These are phyloP conservation scores for Trametes cubensis DNA, from an alignment of 768 basidiomycete genomes.

Conservation along the genomic window DNA sequence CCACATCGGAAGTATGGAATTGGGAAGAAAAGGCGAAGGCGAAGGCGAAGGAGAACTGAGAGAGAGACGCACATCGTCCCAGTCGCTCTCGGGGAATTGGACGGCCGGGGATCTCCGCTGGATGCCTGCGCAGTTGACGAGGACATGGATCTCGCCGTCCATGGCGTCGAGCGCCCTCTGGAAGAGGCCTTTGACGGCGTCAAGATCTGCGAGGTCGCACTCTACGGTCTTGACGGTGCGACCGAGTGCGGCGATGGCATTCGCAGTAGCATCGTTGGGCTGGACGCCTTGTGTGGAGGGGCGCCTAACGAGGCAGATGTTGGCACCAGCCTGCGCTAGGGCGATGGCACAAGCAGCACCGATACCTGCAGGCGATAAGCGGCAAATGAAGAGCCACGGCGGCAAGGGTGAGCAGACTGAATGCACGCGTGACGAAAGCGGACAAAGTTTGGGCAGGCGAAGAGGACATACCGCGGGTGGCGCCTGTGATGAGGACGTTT, in stretches of 20 bases:
- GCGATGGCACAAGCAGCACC: constrained; percentile 58
- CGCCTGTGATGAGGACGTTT: constrained; percentile 80
- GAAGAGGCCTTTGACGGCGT: constrained; percentile 52
- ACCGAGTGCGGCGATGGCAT: constrained; percentile 42
- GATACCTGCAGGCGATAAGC: constrained; percentile 44
- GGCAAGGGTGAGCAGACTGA: neutral
- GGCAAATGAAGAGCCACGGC: constrained; percentile 8
- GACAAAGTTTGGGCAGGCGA: constrained; percentile 12
- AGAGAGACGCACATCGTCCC: constrained; percentile 62
- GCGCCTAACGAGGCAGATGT: constrained; percentile 52
- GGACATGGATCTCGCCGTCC: constrained; percentile 59
- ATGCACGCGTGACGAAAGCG: neutral
- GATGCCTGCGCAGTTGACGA: constrained; percentile 73
- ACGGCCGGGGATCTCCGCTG: constrained; percentile 62
- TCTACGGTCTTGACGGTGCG: constrained; percentile 46
- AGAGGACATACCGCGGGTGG: constrained; percentile 59
- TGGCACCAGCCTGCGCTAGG: constrained; percentile 56
- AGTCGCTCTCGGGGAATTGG: constrained; percentile 65
- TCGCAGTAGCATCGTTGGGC: constrained; percentile 38
- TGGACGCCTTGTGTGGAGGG: constrained; percentile 30
- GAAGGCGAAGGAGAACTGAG: too few relatives aligned
- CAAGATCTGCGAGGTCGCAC: constrained; percentile 59
- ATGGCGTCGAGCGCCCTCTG: constrained; percentile 50
- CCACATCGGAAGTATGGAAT: neutral
- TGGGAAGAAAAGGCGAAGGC: constrained; percentile 11